Base-by-base conservation (phyloP, 768 basidiomycete species). In the Wakefieldia striispora region DNA sequence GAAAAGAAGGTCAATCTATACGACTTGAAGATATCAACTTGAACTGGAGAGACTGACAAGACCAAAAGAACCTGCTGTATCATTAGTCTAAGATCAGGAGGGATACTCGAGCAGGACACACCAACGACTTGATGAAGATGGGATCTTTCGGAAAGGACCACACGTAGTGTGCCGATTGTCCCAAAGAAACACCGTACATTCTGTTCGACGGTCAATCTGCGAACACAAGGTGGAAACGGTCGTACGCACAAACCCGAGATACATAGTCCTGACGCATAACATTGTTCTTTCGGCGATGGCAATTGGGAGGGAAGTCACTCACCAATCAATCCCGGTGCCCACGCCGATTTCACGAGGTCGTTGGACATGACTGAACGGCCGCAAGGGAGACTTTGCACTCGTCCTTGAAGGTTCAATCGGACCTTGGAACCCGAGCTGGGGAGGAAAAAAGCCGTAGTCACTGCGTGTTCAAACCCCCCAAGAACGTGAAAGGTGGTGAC, bases 271-370 rank as follows among this genome's bases (percentile, higher is more conserved):
- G 29, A 3, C 21, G 2, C 14, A 20, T 6, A 10, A 36, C 12
- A 12, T 48, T 29, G 36, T 16, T 31, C 37, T 47, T 21, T 23
- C 14, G 33, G 40, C 4, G 1, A 14, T 2, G 9, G 24, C n/a
- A 24, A 14, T 6, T 4, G 2, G n/a, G 34, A 39, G 14, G 29
- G 16, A 35, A 19, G 20, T 7, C 12, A 40, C 43, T n/a, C 34
- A 57, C 57, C 57, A 11, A 57, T 43, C 5, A 58, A 8, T 19
- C 55, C 55, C 0, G 55, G 49, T 1, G 23, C 51, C 57, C 55
- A 51, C 33, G 46, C 51, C 4, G 46, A 20, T n/a, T 19, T 17
- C 9, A 51, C 49, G 12, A 49, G 29, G n/a, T 42, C 10, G 31
- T 40, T 40, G 3, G 48, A 1, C 57, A 58, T 57, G 39, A 16